Base-by-base conservation (phyloP, 2,329 filamentous ascomycete species). In the Colletotrichum sp. region DNA sequence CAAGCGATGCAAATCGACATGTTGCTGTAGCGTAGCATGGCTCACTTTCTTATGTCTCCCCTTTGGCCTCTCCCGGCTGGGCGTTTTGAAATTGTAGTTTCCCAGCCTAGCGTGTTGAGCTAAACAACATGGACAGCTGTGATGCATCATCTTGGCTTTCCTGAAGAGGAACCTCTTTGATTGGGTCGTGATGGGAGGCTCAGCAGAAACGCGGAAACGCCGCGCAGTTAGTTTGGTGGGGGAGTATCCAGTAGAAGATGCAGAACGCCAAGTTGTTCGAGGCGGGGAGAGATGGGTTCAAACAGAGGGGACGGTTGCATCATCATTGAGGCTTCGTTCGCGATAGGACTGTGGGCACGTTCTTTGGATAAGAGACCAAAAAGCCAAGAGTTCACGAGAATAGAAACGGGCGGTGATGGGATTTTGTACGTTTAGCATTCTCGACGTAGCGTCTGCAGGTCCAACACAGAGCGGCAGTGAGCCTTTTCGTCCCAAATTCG, bases 301-400 rank as follows among this genome's bases (percentile, higher is more conserved):
- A 68, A 72, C 52, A 24, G 52, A 39, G n/a, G 30, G n/a, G 39
- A 62, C 28, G 49, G 66, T 69, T 69, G 67, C 52, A 34, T 57
- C 68, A 52, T 71, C 26, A 59, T 36, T n/a, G 34, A 71, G 52
- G 49, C 68, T 66, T 71, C 28, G 59, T 59, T 75, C 28, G 72
- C 34, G 28, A 60, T 21, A 28, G 16, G 36, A 72, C n/a, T 52
- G 24, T 28, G 72, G 30, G 18, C 59, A 26, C 64, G 18, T 24
- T 32, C 44, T 57, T 64, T 39, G n/a, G 30, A 66, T 24, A 60
- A 18, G 63, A 49, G 60, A 49, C 26, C 12, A 24, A 24, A 63
- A 69, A 66, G 49, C 70, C 64, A 73, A 69, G 59, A 73, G 6
- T 49, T 32, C 26, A 73, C 73, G 39, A 73, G 55, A 59, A 76